These are phyloP conservation scores for Metarhizium anisopliae DNA, from an alignment of 2,329 filamentous ascomycete species.

Conservation along the genomic window DNA sequence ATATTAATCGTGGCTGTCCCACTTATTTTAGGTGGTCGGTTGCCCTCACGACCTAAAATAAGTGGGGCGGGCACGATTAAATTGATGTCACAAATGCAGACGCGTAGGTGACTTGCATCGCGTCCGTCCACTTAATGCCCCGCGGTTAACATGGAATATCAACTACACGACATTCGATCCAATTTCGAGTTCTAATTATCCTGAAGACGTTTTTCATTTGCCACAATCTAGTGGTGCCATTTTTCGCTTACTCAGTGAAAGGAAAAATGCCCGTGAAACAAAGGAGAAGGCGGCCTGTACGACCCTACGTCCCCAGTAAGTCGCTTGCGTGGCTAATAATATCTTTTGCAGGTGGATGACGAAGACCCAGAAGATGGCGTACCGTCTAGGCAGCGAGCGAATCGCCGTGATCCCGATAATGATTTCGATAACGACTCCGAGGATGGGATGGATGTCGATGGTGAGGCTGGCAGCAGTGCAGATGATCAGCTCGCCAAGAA, in stretches of 20 bases:
- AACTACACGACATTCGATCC: background rate
- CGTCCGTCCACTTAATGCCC: background rate
- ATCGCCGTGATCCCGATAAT: constrained; percentile 20
- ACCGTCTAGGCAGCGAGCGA: constrained; percentile 22
- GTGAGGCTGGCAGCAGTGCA: constrained; percentile 24
- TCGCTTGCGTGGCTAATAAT: background rate
- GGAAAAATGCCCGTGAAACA: constrained; percentile 21
- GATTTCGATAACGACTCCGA: constrained; percentile 26
- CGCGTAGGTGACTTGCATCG: background rate
- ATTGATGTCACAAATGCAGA: background rate
- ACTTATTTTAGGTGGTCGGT: too few relatives aligned
- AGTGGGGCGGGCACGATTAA: too few relatives aligned
- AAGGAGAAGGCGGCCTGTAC: constrained; percentile 24
- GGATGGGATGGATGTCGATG: constrained; percentile 26
- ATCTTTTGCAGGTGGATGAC: constrained; percentile 13
- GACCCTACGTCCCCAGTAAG: constrained; percentile 3
- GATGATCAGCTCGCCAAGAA: constrained; percentile 52
- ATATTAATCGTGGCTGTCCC: too few relatives aligned
- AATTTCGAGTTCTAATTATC: background rate
- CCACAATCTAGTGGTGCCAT: too few relatives aligned
- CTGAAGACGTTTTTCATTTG: background rate
- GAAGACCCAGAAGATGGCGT: constrained; percentile 24
- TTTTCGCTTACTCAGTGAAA: background rate
- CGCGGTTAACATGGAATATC: background rate
- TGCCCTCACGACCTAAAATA: too few relatives aligned